Evolutionary conservation across 1,284 basidiomycete genomes (phyloP).

Genomic region (Cryptococcus sp.): DNA sequence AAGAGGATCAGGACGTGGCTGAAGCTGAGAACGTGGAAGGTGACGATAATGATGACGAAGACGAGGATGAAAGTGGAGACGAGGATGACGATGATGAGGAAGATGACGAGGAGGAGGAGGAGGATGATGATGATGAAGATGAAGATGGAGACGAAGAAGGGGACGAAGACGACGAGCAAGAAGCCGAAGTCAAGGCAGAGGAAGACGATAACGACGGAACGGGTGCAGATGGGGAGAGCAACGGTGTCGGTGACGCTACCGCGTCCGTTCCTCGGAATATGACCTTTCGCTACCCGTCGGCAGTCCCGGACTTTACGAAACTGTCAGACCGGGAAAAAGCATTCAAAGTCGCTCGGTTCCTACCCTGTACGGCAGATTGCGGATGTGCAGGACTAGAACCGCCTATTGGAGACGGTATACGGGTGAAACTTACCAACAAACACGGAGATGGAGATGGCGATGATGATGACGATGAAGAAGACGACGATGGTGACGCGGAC

Average conservation of each 20-base stretch:
- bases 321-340: constrained; percentile 37
- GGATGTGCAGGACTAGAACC: constrained; percentile 65
- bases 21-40: background rate
- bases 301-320: constrained; percentile 34
- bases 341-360: constrained; percentile 51
- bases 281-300: constrained; percentile 36
- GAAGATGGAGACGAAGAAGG: background rate
- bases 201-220: background rate
- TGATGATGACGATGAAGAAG: constrained; percentile 26
- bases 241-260: no score
- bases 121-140: no score
- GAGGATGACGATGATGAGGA: background rate
- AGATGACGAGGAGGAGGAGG: no score
- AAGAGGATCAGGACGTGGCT: background rate
- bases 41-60: background rate
- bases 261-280: constrained; percentile 10
- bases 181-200: background rate
- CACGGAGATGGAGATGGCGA: constrained; percentile 20
- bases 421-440: constrained; percentile 34
- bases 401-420: constrained; percentile 38
- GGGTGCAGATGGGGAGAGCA: background rate
- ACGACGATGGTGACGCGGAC: constrained; percentile 22
- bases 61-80: background rate
- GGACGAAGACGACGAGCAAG: constrained; percentile 1
- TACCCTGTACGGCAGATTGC: constrained; percentile 55